A percentile compares a stretch with the other conserved stretches of the same genome.
These are phyloP conservation scores for Takashimella koratensis DNA, from an alignment of 1,284 basidiomycete genomes.

Conservation along the genomic window DNA sequence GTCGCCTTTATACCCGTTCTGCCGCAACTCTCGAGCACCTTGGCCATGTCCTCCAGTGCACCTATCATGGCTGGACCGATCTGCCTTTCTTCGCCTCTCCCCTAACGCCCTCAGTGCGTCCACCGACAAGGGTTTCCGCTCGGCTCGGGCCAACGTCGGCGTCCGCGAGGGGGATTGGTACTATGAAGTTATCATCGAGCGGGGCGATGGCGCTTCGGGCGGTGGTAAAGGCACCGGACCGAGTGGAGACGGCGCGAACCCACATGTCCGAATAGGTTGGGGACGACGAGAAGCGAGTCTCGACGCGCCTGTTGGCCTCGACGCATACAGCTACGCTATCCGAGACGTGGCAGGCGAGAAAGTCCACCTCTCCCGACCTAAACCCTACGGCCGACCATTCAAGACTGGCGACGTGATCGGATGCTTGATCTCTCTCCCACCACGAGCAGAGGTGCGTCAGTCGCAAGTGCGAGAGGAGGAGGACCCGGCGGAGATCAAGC, in stretches of 20 bases:
- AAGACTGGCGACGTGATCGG: constrained; percentile 85
- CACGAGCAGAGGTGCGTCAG: constrained; percentile 50
- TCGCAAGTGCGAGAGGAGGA: constrained; percentile 54
- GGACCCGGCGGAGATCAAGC: constrained; percentile 69
- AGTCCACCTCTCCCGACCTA: constrained; percentile 75
- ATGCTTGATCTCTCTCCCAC: constrained; percentile 64
- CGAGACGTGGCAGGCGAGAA: constrained; percentile 91
- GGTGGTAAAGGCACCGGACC: constrained; percentile 48
- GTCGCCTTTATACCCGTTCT: constrained; percentile 36
- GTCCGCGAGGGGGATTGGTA: constrained; percentile 91
- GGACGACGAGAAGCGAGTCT: constrained; percentile 84
- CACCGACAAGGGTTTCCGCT: constrained; percentile 85
- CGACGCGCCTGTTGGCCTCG: constrained; percentile 87
- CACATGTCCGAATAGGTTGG: constrained; percentile 88
- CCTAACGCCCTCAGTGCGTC: constrained; percentile 71
- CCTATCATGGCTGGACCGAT: constrained; percentile 54
- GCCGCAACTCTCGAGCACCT: constrained; percentile 41
- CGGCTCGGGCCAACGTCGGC: constrained; percentile 82
- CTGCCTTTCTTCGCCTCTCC: constrained; percentile 65
- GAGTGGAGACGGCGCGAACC: constrained; percentile 28
- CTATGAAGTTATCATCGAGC: constrained; percentile 78
- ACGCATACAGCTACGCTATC: constrained; percentile 88
- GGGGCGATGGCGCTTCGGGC: constrained; percentile 57
- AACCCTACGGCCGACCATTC: constrained; percentile 70
- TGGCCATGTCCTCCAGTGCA: constrained; percentile 39